These are phyloP conservation scores for Pleoardoris graminearum DNA, from an alignment of 2,329 filamentous ascomycete species.

Conservation along the genomic window DNA sequence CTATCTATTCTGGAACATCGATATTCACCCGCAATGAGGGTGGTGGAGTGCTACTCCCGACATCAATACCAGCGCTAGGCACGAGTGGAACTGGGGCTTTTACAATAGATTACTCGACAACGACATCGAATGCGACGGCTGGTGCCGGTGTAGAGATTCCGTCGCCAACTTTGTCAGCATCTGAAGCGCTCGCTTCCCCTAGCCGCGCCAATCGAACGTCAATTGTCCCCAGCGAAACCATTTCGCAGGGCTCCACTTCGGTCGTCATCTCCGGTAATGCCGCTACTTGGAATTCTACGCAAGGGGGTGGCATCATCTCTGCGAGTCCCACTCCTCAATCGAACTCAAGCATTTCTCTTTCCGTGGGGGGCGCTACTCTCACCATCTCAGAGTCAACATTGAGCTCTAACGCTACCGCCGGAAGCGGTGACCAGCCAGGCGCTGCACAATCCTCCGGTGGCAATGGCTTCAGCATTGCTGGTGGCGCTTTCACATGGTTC, in stretches of 20 bases:
- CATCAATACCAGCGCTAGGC: slow-evolving; percentile 27
- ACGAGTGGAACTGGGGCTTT: slow-evolving; percentile 26
- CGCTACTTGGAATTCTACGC: slow-evolving; percentile 19
- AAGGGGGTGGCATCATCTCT: slow-evolving; percentile 16
- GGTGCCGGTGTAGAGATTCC: slow-evolving; percentile 17
- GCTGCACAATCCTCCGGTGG: slow-evolving; percentile 4
- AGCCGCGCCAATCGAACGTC: slow-evolving; percentile 14
- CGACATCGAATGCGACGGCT: slow-evolving; percentile 21
- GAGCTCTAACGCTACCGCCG: background rate
- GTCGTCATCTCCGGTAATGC: slow-evolving; percentile 17
- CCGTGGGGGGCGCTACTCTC: slow-evolving; percentile 6
- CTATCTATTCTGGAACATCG: slow-evolving; percentile 28
- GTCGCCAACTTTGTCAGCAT: background rate
- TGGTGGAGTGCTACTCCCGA: slow-evolving; percentile 20
- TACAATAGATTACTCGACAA: slow-evolving; percentile 27
- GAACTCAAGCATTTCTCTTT: slow-evolving; percentile 7
- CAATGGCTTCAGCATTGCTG: background rate
- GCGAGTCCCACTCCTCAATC: slow-evolving; percentile 1
- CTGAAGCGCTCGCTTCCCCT: background rate
- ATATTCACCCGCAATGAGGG: slow-evolving; percentile 21
- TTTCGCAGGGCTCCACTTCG: slow-evolving; percentile 11
- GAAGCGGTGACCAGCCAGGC: background rate
- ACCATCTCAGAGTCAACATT: slow-evolving; percentile 6
- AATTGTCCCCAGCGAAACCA: background rate
- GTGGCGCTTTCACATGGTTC: background rate